Base-by-base conservation (phyloP, 768 basidiomycete species). In the Psilocybe subaeruginosa region DNA sequence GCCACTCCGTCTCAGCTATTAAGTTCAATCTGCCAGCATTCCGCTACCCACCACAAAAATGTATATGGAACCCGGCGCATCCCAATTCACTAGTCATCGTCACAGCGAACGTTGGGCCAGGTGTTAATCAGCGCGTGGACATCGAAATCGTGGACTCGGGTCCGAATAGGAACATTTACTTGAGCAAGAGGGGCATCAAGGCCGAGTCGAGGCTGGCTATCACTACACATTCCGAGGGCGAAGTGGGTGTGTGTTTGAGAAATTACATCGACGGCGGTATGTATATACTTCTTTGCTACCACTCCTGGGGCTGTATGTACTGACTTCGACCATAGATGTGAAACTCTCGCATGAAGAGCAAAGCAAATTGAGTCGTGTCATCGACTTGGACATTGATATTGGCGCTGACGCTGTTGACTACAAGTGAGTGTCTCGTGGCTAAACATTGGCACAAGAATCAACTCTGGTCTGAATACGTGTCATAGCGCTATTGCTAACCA, bases 321-420 rank as follows among this genome's bases (percentile, higher is more conserved):
- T 8, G 6, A 31, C 29, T 29, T 23, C 45, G 11, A 31, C 6
- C 17, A 11, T 58, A 57, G 62, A 56, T 52, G 27, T 30, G 31
- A 41, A 39, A 9, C 43, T 58, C 61, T 41, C 59, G 88, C 87
- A 80, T 17, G 80, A 82, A 27, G 76, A 87, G 54, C 79, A 78
- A 2, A 69, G 75, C 33, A 82, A 83, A 58, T 77, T 86, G 65
- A 75, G 79, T 43, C 84, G 94, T 14, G 84, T 91, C 43, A 75
- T 99, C 62, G 97, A 99, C 79, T 78, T 99, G 60, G 97, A 99
- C 70, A 86, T 99, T 39, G 97, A 99, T 70, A 96, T 99, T 73
- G 97, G 97, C 35, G 96, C 97, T 11, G 97, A 99, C 69, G 97
- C 97, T 1, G 90, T 99, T 39, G 97, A 99, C 77, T 99, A 99